A percentile compares a stretch with the other conserved stretches of the same genome.
phyloP scores from a whole-genome alignment of 169 alveolate species.

The Plasmodium yoelii region DNA sequence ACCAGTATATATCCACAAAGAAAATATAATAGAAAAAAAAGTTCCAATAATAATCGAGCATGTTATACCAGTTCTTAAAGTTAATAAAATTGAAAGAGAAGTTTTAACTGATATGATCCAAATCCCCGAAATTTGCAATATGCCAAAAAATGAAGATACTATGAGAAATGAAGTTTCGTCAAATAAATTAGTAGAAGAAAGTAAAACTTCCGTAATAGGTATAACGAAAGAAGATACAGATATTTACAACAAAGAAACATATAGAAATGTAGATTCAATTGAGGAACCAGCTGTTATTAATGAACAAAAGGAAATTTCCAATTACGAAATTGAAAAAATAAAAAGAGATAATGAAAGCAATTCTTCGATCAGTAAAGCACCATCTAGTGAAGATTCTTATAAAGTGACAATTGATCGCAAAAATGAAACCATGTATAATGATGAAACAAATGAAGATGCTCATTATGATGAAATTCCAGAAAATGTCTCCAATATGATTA shows the following conservation, averaged over 20 bases:
- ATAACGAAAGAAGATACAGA: slow-evolving; percentile 15
- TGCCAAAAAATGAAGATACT: slow-evolving; percentile 8
- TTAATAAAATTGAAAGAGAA: slow-evolving; percentile 57
- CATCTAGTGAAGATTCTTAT: slow-evolving; percentile 19
- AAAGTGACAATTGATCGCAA: slow-evolving; percentile 12
- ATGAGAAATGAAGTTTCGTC: slow-evolving; percentile 6
- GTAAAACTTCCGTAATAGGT: slow-evolving; percentile 7
- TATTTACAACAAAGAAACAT: slow-evolving; percentile 41
- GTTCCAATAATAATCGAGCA: slow-evolving; percentile 70
- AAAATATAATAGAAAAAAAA: slow-evolving; percentile 71
- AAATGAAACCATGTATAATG: slow-evolving; percentile 53
- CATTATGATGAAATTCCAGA: slow-evolving; percentile 11
- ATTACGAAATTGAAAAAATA: slow-evolving; percentile 5
- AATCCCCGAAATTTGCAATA: slow-evolving; percentile 60
- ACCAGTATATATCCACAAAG: slow-evolving; percentile 69
- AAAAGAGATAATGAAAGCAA: background rate
- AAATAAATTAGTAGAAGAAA: slow-evolving; percentile 1
- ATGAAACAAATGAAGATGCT: slow-evolving; percentile 44
- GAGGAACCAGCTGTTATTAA: slow-evolving; percentile 10
- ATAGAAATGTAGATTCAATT: slow-evolving; percentile 30
- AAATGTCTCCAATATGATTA: background rate
- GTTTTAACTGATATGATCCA: slow-evolving; percentile 39
- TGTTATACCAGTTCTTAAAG: slow-evolving; percentile 65
- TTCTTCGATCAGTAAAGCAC: background rate
- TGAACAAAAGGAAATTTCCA: slow-evolving; percentile 2